A percentile compares a stretch with the other conserved stretches of the same genome.
Evolutionary conservation across 805 yeast genomes (phyloP).

Genomic region (Yarrowia hollandica): DNA sequence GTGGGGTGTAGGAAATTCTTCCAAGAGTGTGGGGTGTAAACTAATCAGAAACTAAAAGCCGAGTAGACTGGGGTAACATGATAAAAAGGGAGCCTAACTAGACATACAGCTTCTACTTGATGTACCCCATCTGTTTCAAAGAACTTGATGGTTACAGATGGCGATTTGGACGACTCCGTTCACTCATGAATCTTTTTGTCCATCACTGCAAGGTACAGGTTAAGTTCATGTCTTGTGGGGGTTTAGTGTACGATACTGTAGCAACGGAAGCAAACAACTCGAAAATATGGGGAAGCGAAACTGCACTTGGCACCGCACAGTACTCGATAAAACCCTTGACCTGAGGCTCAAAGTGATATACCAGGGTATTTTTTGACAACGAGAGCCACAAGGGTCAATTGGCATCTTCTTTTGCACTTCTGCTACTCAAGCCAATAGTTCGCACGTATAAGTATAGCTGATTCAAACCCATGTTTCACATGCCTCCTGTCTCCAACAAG

Average conservation of each 20-base stretch:
- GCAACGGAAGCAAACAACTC: neutral
- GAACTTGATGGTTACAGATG: too few species aligned
- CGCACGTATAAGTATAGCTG: too few species aligned
- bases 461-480: slow-evolving; percentile 25
- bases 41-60: slow-evolving; percentile 9
- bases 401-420: too few species aligned
- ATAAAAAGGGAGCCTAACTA: too few species aligned
- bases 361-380: too few species aligned
- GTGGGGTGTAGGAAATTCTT: neutral
- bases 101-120: too few species aligned
- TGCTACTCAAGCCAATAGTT: neutral
- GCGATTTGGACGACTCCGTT: too few species aligned
- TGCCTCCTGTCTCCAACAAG: slow-evolving; percentile 11
- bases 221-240: slow-evolving; percentile 5
- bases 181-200: neutral
- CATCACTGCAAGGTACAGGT: slow-evolving; percentile 10
- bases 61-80: neutral
- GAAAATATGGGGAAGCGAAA: neutral
- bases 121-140: too few species aligned
- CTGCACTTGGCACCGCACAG: too few species aligned
- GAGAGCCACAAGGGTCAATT: too few species aligned
- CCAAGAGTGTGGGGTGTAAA: slow-evolving; percentile 16
- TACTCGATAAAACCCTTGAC: too few species aligned
- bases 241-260: neutral
- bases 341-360: too few species aligned